Evolutionary conservation across 352 stramenopile species (phyloP).

Genomic region (Globisporangium nodosum): DNA sequence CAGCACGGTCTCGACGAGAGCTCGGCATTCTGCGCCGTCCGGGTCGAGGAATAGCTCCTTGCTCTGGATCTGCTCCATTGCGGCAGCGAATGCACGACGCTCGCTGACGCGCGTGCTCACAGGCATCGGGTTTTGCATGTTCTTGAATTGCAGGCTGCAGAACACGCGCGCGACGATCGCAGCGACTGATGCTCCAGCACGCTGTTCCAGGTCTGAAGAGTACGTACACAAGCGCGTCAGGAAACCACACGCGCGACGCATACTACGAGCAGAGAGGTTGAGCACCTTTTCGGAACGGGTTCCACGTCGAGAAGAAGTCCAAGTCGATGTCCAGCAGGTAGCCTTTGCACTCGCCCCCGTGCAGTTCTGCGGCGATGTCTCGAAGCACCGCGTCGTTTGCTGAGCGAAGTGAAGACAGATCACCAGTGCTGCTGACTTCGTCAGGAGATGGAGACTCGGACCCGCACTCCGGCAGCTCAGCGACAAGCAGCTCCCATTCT

Average conservation of each 20-base stretch:
- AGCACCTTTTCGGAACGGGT: slow-evolving; percentile 70
- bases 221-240: not conserved
- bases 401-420: not conserved
- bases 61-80: slow-evolving; percentile 29
- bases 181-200: slow-evolving; percentile 17
- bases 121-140: slow-evolving; percentile 16
- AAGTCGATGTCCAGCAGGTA: slow-evolving; percentile 84
- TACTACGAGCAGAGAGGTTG: not conserved
- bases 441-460: not conserved
- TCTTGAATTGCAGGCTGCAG: slow-evolving; percentile 31
- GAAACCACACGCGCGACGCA: no score
- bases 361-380: slow-evolving; percentile 16
- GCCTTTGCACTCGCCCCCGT: slow-evolving; percentile 13
- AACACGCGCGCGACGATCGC: slow-evolving; percentile 34
- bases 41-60: slow-evolving; percentile 11
- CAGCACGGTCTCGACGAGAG: slow-evolving; percentile 9
- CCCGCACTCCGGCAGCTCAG: slow-evolving; percentile 13
- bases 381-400: slow-evolving; percentile 2
- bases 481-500: slow-evolving; percentile 36
- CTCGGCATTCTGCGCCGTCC: not conserved
- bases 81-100: slow-evolving; percentile 22
- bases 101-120: slow-evolving; percentile 21
- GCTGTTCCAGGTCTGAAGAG: slow-evolving; percentile 34
- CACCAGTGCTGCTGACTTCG: not conserved
- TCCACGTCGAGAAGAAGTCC: slow-evolving; percentile 89